A percentile compares a stretch with the other conserved stretches of the same genome.
Conservation (phyloP, 768 basidiomycete genomes). For the Tubosaeta sp. region DNA sequence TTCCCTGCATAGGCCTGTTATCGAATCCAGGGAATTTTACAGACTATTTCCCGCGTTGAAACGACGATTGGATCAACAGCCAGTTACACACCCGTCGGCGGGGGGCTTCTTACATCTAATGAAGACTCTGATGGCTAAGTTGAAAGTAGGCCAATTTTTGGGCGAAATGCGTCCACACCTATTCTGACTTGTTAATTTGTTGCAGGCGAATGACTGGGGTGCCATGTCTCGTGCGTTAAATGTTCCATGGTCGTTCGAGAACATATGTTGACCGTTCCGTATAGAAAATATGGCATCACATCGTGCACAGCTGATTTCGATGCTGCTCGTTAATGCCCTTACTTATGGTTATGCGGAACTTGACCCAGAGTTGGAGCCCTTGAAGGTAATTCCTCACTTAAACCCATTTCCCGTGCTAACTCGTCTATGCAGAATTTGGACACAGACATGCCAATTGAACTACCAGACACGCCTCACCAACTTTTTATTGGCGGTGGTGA, state of each 20-base stretch:
- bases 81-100: conserved; percentile 44
- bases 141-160: conserved; percentile 40
- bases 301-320: conserved; percentile 40
- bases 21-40: no score
- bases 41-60: no score
- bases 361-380: conserved; percentile 48
- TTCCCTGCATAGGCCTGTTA: conserved; percentile 29
- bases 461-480: conserved; percentile 32
- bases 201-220: conserved; percentile 62
- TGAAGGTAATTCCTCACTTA: conserved; percentile 35
- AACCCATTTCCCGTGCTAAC: background rate
- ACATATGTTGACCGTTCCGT: background rate
- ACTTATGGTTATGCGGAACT: conserved; percentile 43
- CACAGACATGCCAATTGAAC: conserved; percentile 38
- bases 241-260: no score
- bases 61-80: no score
- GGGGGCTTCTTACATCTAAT: conserved; percentile 52
- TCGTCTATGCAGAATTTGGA: conserved; percentile 44
- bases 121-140: conserved; percentile 63
- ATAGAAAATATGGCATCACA: conserved; percentile 47
- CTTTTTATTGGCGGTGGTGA: conserved; percentile 32
- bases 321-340: conserved; percentile 45
- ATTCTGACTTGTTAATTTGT: background rate
- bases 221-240: conserved; percentile 50
- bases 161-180: no score